These are phyloP conservation scores for Paxillus ammoniavirescens DNA, from an alignment of 768 basidiomycete genomes.

Conservation along the genomic window DNA sequence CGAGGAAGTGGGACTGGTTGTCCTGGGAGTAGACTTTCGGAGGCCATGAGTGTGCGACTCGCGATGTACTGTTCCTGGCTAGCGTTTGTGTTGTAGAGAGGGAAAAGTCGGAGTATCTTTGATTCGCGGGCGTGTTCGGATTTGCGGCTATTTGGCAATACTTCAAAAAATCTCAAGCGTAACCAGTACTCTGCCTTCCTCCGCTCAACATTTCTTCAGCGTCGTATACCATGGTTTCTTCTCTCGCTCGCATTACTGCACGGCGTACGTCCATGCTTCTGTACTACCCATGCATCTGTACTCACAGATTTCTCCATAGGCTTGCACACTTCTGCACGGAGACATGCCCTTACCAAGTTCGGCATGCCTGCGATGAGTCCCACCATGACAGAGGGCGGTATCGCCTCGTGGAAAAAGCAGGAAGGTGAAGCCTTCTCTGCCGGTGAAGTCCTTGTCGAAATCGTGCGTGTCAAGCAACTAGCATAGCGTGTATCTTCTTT, in stretches of 20 bases:
- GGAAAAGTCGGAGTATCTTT: slow-evolving; percentile 13
- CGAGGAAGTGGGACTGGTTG: slow-evolving; percentile 66
- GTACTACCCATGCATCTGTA: neutral
- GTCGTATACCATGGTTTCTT: slow-evolving; percentile 50
- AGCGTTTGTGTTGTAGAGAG: neutral
- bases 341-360: slow-evolving; percentile 82
- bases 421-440: slow-evolving; percentile 88
- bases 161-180: slow-evolving; percentile 31
- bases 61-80: too few species aligned
- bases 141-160: slow-evolving; percentile 32
- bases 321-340: slow-evolving; percentile 77
- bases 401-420: slow-evolving; percentile 95
- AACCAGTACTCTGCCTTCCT: too few species aligned
- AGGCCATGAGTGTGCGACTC: slow-evolving; percentile 24
- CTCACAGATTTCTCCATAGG: slow-evolving; percentile 42
- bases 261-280: slow-evolving; percentile 50
- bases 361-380: slow-evolving; percentile 99
- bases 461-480: slow-evolving; percentile 51
- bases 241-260: slow-evolving; percentile 61
- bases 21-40: slow-evolving; percentile 61
- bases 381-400: slow-evolving; percentile 99
- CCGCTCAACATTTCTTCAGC: slow-evolving; percentile 19
- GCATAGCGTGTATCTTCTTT: slow-evolving; percentile 3
- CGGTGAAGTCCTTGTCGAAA: slow-evolving; percentile 95
- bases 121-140: slow-evolving; percentile 17